Evolutionary conservation across 2,329 filamentous ascomycete species (phyloP).

Genomic region (Exophiala mesophila): DNA sequence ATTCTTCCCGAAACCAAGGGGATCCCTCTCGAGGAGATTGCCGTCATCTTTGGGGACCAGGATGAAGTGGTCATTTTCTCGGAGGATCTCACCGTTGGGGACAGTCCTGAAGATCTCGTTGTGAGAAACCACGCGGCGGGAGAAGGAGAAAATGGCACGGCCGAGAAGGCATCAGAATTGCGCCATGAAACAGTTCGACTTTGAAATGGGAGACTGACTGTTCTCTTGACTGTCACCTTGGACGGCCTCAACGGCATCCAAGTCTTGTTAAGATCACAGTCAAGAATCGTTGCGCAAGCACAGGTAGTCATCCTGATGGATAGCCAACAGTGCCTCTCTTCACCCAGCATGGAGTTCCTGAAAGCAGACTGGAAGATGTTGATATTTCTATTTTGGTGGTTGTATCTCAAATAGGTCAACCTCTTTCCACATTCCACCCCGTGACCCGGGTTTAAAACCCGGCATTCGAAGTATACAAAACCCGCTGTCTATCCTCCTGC

Average conservation of each 20-base stretch:
- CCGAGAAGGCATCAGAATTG: not conserved
- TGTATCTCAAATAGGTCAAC: no score
- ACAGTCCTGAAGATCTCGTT: conserved; percentile 4
- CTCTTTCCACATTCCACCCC: no score
- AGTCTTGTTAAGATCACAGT: no score
- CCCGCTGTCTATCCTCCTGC: conserved; percentile 4
- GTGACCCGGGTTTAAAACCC: conserved; percentile 2
- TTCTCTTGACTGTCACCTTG: no score
- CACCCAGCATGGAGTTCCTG: no score
- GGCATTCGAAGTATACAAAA: conserved; percentile 1
- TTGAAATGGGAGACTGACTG: no score
- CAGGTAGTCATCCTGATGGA: no score
- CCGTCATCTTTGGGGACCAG: conserved; percentile 26
- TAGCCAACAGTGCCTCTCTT: no score
- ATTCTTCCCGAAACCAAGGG: conserved; percentile 29
- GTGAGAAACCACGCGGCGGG: not conserved
- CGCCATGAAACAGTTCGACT: not conserved
- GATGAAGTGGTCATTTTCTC: conserved; percentile 11
- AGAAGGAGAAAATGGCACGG: not conserved
- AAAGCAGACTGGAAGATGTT: no score
- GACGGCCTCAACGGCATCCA: no score
- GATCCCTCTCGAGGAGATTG: conserved; percentile 30
- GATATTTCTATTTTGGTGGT: no score
- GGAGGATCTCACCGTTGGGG: conserved; percentile 8
- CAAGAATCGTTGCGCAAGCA: no score